Conservation (phyloP, 1,284 basidiomycete genomes). For the Cystobasidiaceae sp. region DNA sequence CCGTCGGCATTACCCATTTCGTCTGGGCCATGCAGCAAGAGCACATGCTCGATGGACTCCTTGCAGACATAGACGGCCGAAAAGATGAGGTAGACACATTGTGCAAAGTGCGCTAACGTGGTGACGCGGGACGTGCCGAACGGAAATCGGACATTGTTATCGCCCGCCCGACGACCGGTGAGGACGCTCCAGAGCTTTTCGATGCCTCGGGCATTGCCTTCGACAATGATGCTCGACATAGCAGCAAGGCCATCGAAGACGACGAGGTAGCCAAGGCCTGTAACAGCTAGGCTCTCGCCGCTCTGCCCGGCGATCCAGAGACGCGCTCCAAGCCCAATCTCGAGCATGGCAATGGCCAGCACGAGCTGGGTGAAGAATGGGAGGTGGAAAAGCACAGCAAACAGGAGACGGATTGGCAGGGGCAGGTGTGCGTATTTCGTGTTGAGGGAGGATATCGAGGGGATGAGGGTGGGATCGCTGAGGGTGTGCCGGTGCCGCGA, state of each 20-base stretch:
- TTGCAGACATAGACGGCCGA: slow-evolving; percentile 88
- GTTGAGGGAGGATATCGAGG: slow-evolving; percentile 33
- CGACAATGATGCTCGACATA: slow-evolving; percentile 56
- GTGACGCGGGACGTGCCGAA: slow-evolving; percentile 70
- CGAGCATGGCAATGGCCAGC: slow-evolving; percentile 48
- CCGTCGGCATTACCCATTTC: not conserved
- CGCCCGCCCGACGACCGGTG: slow-evolving; percentile 8
- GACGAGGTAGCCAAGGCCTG: slow-evolving; percentile 89
- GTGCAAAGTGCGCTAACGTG: slow-evolving; percentile 76
- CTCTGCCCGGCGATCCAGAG: slow-evolving; percentile 91
- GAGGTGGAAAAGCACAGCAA: slow-evolving; percentile 41
- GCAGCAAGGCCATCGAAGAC: slow-evolving; percentile 76
- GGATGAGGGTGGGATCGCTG: slow-evolving; percentile 24
- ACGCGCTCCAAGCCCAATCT: slow-evolving; percentile 53
- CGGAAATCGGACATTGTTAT: slow-evolving; percentile 50
- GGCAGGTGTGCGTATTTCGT: slow-evolving; percentile 37
- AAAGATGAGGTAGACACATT: slow-evolving; percentile 84
- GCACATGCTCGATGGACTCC: slow-evolving; percentile 77
- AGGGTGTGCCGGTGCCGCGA: slow-evolving; percentile 31
- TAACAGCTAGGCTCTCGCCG: slow-evolving; percentile 75
- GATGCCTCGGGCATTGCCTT: slow-evolving; percentile 45
- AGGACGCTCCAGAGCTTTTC: slow-evolving; percentile 36
- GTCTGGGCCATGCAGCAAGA: slow-evolving; percentile 50
- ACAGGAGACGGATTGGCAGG: slow-evolving; percentile 38
- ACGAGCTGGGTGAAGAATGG: slow-evolving; percentile 48